Conservation (phyloP, 768 basidiomycete genomes). For the Collybiopsis luxurians region DNA sequence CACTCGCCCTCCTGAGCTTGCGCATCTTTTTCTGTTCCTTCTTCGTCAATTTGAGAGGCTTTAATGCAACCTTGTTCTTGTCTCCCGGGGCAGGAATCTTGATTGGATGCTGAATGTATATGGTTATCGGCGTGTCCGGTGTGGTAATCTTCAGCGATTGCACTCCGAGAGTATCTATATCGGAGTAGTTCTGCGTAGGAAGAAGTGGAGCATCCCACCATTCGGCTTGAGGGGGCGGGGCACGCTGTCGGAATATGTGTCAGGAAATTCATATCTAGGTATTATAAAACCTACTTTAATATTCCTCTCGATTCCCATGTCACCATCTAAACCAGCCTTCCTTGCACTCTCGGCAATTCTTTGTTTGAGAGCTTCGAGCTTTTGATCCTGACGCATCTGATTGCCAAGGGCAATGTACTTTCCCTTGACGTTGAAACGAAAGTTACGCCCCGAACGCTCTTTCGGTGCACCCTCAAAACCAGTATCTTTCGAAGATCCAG, state of each 20-base stretch:
- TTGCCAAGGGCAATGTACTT: slow-evolving; percentile 80
- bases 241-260: slow-evolving; percentile 45
- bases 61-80: slow-evolving; percentile 73
- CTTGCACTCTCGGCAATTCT: slow-evolving; percentile 89
- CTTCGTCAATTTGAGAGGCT: slow-evolving; percentile 89
- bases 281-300: slow-evolving; percentile 60
- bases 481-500: slow-evolving; percentile 49
- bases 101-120: slow-evolving; percentile 96
- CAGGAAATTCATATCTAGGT: too few relatives aligned
- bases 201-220: slow-evolving; percentile 97
- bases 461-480: slow-evolving; percentile 74
- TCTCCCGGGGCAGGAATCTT: slow-evolving; percentile 90
- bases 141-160: slow-evolving; percentile 62
- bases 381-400: slow-evolving; percentile 67
- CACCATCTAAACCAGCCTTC: slow-evolving; percentile 93
- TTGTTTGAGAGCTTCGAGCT: slow-evolving; percentile 89
- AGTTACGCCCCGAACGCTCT: slow-evolving; percentile 64
- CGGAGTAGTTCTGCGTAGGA: slow-evolving; percentile 77
- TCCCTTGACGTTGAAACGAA: slow-evolving; percentile 91
- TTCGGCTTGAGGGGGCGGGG: slow-evolving; percentile 85
- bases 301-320: slow-evolving; percentile 87
- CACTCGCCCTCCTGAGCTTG: slow-evolving; percentile 81
- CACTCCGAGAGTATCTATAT: slow-evolving; percentile 55
- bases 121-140: slow-evolving; percentile 72
- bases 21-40: slow-evolving; percentile 99